Conservation (phyloP, 352 stramenopile genomes). For the Pythium periplocum region DNA sequence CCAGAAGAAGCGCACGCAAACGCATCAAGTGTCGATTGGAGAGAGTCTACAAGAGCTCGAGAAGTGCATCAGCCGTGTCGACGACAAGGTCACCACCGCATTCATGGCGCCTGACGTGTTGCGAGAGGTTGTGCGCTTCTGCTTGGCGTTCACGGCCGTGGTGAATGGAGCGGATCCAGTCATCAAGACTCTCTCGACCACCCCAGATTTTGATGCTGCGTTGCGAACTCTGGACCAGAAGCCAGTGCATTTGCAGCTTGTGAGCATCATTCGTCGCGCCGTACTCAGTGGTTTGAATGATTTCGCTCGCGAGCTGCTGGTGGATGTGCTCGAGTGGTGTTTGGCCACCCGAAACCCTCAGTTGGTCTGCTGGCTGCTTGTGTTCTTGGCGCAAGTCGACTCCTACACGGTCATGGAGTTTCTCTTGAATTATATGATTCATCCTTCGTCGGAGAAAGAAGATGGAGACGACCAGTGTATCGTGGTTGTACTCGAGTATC, state of each 20-base stretch:
- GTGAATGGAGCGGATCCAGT: slow-evolving; percentile 35
- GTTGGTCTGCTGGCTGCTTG: slow-evolving; percentile 29
- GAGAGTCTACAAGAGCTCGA: slow-evolving; percentile 32
- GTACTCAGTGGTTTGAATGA: slow-evolving; percentile 27
- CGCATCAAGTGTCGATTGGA: not conserved
- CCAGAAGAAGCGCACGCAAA: slow-evolving; percentile 49
- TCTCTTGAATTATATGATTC: slow-evolving; percentile 27
- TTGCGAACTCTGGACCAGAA: slow-evolving; percentile 32
- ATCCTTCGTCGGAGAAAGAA: not conserved
- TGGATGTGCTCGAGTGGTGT: slow-evolving; percentile 48
- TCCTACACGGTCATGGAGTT: slow-evolving; percentile 41
- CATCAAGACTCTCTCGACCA: not conserved
- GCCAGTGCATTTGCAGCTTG: slow-evolving; percentile 40
- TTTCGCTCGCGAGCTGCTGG: slow-evolving; percentile 17
- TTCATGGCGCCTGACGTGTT: slow-evolving; percentile 24
- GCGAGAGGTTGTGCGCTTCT: slow-evolving; percentile 38
- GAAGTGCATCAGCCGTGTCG: slow-evolving; percentile 29
- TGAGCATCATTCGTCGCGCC: slow-evolving; percentile 31
- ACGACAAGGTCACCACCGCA: slow-evolving; percentile 30
- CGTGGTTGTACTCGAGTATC: slow-evolving; percentile 28
- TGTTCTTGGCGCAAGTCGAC: slow-evolving; percentile 37
- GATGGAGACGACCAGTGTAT: slow-evolving; percentile 1
- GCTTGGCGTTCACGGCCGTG: slow-evolving; percentile 30
- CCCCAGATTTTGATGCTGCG: slow-evolving; percentile 27
- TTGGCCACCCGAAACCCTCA: not conserved